Base-by-base conservation (phyloP, 2,329 filamentous ascomycete genomes). In the Hirsutella minnesotensis region DNA sequence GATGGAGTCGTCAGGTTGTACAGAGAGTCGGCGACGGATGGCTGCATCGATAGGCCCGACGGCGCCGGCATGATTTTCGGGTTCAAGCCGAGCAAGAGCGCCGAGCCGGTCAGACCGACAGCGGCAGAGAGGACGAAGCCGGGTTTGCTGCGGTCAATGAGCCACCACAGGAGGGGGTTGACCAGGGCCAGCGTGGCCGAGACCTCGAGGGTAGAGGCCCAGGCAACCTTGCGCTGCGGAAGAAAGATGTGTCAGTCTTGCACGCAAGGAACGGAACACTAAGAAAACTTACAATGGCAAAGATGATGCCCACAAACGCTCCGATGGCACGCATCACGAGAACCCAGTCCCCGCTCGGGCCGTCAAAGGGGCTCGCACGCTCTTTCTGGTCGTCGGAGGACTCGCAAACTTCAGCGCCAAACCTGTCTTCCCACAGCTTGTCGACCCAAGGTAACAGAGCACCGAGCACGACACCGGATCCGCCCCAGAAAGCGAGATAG, bases 151-250 rank as follows among this genome's bases (percentile, higher is more conserved):
- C 90, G 85, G 64, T 98, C 92, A 56, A 98, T 84, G 20, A 96
- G 72, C 64, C 94, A 98, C 92, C 92, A 98, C 16, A 98, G 69
- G 9, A 92, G 83, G 1, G 92, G 90, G 58, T 96, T 96, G 18
- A 84, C 86, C 46, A 96, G 77, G 19, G 88, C 86, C 39, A 98
- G 79, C 1, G 89, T 92, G 21, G 94, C 64, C 1, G 89, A 94
- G 18, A 94, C 80, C 63, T 98, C 92, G n/a, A 95, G 77, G 1
- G 88, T 92, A 9, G 89, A 95, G 53, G 89, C 77, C 92, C 92
- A 98, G 1, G 87, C 85, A 9, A 95, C 76, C 61, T 85, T 86
- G 50, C 92, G 82, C 86, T 94, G 38, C 27, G 39, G 43, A 8
- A 30, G 12, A 37, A n/a, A 27, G 7, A 15, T 39, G 50, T 57